Base-by-base conservation (phyloP, 1,284 basidiomycete species). In the Sutorius eximius region DNA sequence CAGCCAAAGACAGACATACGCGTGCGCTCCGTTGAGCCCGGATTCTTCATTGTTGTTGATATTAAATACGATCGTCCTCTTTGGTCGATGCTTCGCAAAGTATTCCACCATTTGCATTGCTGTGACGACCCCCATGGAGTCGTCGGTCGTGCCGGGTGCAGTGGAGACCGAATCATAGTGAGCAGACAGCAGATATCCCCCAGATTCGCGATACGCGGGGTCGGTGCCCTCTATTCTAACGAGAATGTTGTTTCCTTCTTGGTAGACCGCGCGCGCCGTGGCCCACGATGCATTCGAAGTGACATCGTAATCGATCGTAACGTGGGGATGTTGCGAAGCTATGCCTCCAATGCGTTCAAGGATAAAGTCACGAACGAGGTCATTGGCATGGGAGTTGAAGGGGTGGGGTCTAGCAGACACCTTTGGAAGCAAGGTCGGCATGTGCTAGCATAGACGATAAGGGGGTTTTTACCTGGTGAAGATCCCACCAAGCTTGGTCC, bases 41-140 rank as follows among this genome's bases (percentile, higher is more conserved):
- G 89, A 83, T 62, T 92, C 89, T 67, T 92, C 90, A 2, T 85
- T 89, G 57, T 92, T 91, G 68, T 92, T 92, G 67, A 91, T 80
- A 63, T 91, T 89, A 73, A 91, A 89, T 3, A 92, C 70, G 5
- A 85, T 83, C 0, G 86, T 88, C 38, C 82, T 75, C 40, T 73
- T 73, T 2, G 81, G 81, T 16, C 78, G 77, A 45, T 81, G 72
- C 56, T 74, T 67, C 0, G 82, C 75, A 52, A 88, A 78, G 60
- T 84, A 82, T 36, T 82, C 72, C 24, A 87, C 73, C 59, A 91
- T 76, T 56, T 89, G 83, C 15, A 92, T 65, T 4, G 89, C 69
- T 0, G 86, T 86, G 8, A 75, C 83, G 10, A 88, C 76, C 7
- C 82, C 86, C 80, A 91, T 90, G 11, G 87, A 87, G 60, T 90